These are phyloP conservation scores for Flaveria trinervia DNA, from an alignment of 129 eudicot species.

Conservation along the genomic window DNA sequence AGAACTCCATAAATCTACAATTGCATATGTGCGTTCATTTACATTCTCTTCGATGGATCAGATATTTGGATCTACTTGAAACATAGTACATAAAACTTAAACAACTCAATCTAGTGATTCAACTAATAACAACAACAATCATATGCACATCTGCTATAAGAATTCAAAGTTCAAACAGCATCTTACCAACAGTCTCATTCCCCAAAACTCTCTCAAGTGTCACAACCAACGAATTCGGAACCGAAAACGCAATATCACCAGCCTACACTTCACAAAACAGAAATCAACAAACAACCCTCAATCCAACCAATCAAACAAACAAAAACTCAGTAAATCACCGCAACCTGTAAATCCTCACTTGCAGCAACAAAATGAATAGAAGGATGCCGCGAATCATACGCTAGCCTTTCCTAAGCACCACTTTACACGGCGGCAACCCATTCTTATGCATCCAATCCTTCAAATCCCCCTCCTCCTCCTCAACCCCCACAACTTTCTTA, in stretches of 20 bases:
- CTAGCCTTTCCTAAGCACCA: slow-evolving; percentile 61
- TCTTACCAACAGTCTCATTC: slow-evolving; percentile 83
- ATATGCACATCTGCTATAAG: slow-evolving; percentile 17
- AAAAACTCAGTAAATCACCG: neutral
- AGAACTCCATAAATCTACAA: too few relatives aligned
- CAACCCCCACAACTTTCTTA: slow-evolving; percentile 37
- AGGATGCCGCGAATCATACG: slow-evolving; percentile 49
- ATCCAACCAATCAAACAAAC: neutral
- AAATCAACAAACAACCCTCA: neutral
- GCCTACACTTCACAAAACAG: slow-evolving; percentile 39
- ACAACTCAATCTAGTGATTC: too few relatives aligned
- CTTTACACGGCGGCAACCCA: slow-evolving; percentile 91
- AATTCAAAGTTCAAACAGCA: neutral
- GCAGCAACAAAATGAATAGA: slow-evolving; percentile 91
- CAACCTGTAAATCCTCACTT: slow-evolving; percentile 83
- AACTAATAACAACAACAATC: neutral
- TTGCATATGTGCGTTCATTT: neutral
- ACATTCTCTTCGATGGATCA: neutral
- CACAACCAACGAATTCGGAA: slow-evolving; percentile 79
- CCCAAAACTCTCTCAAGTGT: slow-evolving; percentile 95
- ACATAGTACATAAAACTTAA: too few relatives aligned
- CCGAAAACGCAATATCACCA: slow-evolving; percentile 84
- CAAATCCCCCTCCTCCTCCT: slow-evolving; percentile 59
- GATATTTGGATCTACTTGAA: neutral
- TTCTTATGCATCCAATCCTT: slow-evolving; percentile 90